Evolutionary conservation across 257 asterid genomes (phyloP), one percentile per base, ranked within the genome.

Genomic region (Apocynum venetum): DNA sequence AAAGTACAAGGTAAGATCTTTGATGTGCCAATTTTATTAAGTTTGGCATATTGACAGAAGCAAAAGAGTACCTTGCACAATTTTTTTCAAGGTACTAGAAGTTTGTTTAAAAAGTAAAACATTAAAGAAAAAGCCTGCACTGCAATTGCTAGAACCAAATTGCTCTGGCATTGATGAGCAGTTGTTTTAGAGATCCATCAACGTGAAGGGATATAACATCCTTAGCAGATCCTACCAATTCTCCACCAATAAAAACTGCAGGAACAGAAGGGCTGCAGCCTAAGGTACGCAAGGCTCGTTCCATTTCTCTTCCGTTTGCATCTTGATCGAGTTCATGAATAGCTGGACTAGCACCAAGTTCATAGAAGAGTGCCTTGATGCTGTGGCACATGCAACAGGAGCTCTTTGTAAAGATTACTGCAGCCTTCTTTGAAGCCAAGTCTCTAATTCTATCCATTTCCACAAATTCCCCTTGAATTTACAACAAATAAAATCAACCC

Each of bases 341-440:
- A 0, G 87, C 92, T 4, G 97, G 97, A 82, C 92, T 91, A 5
- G 97, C 97, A 4, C 97, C 97, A 25, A 91, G 76, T 5, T 93
- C 93, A 43, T 91, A 87, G 79, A 92, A 92, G 77, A 92, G 80
- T 15, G 90, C 89, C 90, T 91, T 89, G 78, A 91, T 85, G 91
- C 92, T 89, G 68, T 92, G 93, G 78, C 96, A 91, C 97, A 92
- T 91, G 90, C 96, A 92, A 69, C 97, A 92, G 46, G 96, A 84
- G 85, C 97, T 92, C 80, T 91, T 91, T 11, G 96, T 92, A 86
- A 92, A 92, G 83, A 92, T 88, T 79, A 91, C 97, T 38, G 87
- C 90, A 0, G 93, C 97, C 43, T 83, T 91, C 90, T 89, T 84
- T 2, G 94, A 84, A 3, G 98, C 86, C 80, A 91, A 85, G 13